Conservation (phyloP, 176 grass and related monocot genomes). For the Phoenix dactylifera region DNA sequence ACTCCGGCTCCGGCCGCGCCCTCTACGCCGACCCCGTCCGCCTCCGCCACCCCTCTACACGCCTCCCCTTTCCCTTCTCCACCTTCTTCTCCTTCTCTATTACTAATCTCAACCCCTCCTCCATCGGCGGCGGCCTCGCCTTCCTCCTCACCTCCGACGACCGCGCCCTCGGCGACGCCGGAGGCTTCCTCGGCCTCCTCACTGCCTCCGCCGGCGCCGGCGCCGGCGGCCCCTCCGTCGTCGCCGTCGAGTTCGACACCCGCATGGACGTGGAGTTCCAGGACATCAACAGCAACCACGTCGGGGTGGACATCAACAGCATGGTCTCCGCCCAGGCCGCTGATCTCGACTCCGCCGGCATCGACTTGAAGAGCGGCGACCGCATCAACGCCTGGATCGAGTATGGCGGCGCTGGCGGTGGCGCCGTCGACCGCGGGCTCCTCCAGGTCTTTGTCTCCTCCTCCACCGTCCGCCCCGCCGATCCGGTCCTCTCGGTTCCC, state of each 20-base stretch:
- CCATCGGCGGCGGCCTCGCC: conserved; percentile 72
- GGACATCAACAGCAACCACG: conserved; percentile 74
- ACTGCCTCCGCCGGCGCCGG: conserved; percentile 2
- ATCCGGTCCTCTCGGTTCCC: conserved; percentile 36
- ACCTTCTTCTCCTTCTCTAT: conserved; percentile 85
- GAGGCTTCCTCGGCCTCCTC: conserved; percentile 48
- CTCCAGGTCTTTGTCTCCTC: conserved; percentile 71
- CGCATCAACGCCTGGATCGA: conserved; percentile 84
- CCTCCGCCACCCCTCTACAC: conserved; percentile 14
- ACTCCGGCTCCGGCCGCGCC: conserved; percentile 53
- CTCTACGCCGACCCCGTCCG: conserved; percentile 49
- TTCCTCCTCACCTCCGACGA: conserved; percentile 58
- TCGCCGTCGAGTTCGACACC: conserved; percentile 93
- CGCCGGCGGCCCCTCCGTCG: conserved; percentile 1
- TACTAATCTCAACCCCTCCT: conserved; percentile 48
- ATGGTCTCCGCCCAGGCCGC: conserved; percentile 55
- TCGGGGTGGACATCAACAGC: conserved; percentile 56
- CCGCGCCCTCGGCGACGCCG: conserved; percentile 37
- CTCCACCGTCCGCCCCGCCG: conserved; percentile 25
- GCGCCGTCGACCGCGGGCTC: background rate
- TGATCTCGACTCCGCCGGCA: conserved; percentile 31
- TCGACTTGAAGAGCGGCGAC: conserved; percentile 54
- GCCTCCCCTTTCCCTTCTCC: conserved; percentile 48
- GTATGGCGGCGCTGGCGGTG: conserved; percentile 23
- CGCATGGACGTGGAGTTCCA: conserved; percentile 69